Evolutionary conservation across 495 filamentous ascomycete genomes (phyloP).

Genomic region (Melanomma pulvis-pyrius): DNA sequence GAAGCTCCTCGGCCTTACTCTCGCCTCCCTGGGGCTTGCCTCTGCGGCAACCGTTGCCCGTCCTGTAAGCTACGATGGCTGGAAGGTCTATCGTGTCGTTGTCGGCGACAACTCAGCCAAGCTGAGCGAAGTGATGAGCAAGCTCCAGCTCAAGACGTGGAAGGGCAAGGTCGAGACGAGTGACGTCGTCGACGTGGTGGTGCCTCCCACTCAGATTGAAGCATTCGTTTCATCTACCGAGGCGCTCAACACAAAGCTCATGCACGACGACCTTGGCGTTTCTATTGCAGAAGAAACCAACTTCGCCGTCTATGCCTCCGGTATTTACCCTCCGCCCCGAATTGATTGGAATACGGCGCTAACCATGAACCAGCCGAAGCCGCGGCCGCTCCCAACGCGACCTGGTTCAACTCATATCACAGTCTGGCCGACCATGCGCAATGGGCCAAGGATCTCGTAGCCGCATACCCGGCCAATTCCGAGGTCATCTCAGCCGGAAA

Average conservation of each 20-base stretch:
- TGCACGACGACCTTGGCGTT: slow-evolving; percentile 52
- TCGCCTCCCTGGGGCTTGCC: slow-evolving; percentile 25
- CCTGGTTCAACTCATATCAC: slow-evolving; percentile 64
- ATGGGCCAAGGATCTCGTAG: slow-evolving; percentile 56
- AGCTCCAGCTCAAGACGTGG: slow-evolving; percentile 40
- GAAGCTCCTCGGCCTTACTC: slow-evolving; percentile 21
- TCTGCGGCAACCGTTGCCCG: slow-evolving; percentile 22
- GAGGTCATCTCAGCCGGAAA: slow-evolving; percentile 57
- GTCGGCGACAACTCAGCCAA: slow-evolving; percentile 33
- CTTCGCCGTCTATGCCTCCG: slow-evolving; percentile 27
- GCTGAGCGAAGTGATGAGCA: slow-evolving; percentile 33
- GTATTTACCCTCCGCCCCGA: slow-evolving; percentile 21
- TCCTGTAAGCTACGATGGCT: slow-evolving; percentile 51
- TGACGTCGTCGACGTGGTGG: slow-evolving; percentile 48
- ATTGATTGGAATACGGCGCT: slow-evolving; percentile 17
- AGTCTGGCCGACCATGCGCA: slow-evolving; percentile 57
- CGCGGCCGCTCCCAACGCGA: slow-evolving; percentile 34
- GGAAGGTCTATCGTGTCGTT: slow-evolving; percentile 50
- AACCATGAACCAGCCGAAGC: slow-evolving; percentile 16
- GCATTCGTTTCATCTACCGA: slow-evolving; percentile 44
- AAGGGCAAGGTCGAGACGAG: slow-evolving; percentile 41
- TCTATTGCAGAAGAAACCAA: slow-evolving; percentile 48
- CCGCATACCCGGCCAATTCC: slow-evolving; percentile 53
- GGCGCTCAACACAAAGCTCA: slow-evolving; percentile 43
- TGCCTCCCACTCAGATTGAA: slow-evolving; percentile 45